Conservation (phyloP, 768 basidiomycete species). For the Trametes cingulata region DNA sequence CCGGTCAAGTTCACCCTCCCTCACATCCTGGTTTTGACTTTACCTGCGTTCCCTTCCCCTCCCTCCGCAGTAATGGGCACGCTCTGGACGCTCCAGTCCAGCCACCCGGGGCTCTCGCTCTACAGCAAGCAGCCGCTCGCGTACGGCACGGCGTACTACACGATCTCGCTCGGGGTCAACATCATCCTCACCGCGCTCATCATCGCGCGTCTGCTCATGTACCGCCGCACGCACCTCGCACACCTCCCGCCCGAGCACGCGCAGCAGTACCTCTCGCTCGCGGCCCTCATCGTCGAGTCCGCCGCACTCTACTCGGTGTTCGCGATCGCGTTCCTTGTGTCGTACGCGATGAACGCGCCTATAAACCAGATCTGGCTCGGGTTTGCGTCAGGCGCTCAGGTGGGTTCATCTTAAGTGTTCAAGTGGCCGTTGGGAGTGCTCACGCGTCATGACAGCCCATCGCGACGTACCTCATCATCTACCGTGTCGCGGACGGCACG, state of each 20-base stretch:
- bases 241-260: constrained; percentile 23
- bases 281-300: constrained; percentile 30
- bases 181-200: constrained; percentile 30
- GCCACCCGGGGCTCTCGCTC: constrained; percentile 24
- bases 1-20: neutral
- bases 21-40: neutral
- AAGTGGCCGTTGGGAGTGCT: neutral
- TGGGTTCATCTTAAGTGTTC: neutral
- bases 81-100: constrained; percentile 21
- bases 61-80: constrained; percentile 20
- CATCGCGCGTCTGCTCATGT: constrained; percentile 23
- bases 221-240: constrained; percentile 24
- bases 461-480: constrained; percentile 30
- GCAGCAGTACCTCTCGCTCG: constrained; percentile 26
- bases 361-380: constrained; percentile 27
- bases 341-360: constrained; percentile 28
- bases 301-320: constrained; percentile 31
- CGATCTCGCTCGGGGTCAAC: constrained; percentile 29
- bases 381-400: constrained; percentile 19
- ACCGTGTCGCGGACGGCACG: constrained; percentile 27
- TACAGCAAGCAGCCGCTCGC: constrained; percentile 22
- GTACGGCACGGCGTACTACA: constrained; percentile 28
- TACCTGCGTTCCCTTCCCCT: neutral
- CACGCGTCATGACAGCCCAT: constrained; percentile 15
- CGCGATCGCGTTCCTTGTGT: constrained; percentile 29